Conservation (phyloP, 78 protist genomes). For the Mantamonas sphyraenae region DNA sequence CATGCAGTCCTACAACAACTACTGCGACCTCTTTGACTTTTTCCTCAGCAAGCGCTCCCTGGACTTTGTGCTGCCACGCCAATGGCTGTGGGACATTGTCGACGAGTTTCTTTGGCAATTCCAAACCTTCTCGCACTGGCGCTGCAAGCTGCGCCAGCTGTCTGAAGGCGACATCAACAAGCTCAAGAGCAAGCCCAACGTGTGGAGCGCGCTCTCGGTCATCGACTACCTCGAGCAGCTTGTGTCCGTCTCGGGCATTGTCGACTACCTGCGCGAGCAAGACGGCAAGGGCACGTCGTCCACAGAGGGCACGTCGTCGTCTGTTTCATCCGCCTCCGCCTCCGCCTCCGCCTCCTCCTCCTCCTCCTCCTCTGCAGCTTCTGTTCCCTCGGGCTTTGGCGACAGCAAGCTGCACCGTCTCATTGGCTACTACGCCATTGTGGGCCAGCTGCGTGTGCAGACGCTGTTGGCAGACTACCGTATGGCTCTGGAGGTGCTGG, state of each 20-base stretch:
- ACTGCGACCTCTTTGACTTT: slow-evolving; percentile 56
- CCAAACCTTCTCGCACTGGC: slow-evolving; percentile 58
- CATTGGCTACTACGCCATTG: slow-evolving; percentile 65
- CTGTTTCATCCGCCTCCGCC: too few species aligned
- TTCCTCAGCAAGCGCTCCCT: slow-evolving; percentile 27
- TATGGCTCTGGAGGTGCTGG: slow-evolving; percentile 46
- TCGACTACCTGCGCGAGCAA: neutral
- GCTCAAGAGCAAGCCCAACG: slow-evolving; percentile 28
- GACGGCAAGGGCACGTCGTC: neutral
- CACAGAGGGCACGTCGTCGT: too few species aligned
- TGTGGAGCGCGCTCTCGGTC: neutral
- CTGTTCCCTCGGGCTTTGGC: slow-evolving; percentile 38
- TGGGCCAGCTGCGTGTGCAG: slow-evolving; percentile 70
- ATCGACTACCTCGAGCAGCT: neutral
- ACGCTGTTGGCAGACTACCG: slow-evolving; percentile 75
- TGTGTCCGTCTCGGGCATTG: neutral
- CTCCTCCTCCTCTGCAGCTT: too few species aligned
- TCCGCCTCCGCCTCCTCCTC: too few species aligned
- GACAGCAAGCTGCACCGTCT: slow-evolving; percentile 32
- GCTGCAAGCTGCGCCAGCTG: slow-evolving; percentile 12
- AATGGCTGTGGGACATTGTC: slow-evolving; percentile 90
- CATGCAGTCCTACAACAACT: slow-evolving; percentile 68
- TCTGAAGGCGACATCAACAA: slow-evolving; percentile 1
- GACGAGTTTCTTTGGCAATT: slow-evolving; percentile 90
- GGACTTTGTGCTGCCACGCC: slow-evolving; percentile 43